Conservation (phyloP, 1,284 basidiomycete genomes). For the Cryptococcus depauperatus region DNA sequence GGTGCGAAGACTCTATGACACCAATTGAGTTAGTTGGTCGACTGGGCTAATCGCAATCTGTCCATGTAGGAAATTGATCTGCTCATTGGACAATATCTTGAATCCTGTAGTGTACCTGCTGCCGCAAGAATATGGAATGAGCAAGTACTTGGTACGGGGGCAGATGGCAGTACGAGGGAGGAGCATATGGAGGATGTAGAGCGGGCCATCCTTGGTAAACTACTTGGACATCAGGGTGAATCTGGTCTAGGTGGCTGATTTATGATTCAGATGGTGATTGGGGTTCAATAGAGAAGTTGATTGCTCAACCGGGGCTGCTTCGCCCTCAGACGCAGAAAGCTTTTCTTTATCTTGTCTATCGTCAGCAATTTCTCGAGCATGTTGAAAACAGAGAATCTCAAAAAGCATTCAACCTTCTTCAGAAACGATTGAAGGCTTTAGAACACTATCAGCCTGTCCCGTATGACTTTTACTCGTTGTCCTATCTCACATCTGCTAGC, state of each 20-base stretch:
- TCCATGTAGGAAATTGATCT: conserved; percentile 35
- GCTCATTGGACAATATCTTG: conserved; percentile 46
- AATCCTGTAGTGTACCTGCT: conserved; percentile 39
- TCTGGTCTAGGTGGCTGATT: background rate
- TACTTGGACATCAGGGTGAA: background rate
- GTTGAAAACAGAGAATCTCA: conserved; percentile 48
- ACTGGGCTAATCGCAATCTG: background rate
- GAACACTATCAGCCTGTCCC: conserved; percentile 50
- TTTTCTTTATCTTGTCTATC: conserved; percentile 44
- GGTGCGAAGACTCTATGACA: conserved; percentile 6
- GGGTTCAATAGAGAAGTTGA: conserved; percentile 44
- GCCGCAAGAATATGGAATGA: conserved; percentile 22
- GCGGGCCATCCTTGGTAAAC: conserved; percentile 41
- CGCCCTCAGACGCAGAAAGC: conserved; percentile 46
- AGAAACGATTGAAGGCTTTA: conserved; percentile 48
- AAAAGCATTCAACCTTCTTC: conserved; percentile 49
- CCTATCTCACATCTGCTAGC: conserved; percentile 47
- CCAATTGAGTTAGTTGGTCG: background rate
- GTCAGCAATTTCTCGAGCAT: conserved; percentile 46
- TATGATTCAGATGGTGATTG: conserved; percentile 46
- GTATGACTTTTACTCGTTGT: conserved; percentile 48
- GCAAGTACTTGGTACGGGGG: conserved; percentile 22
- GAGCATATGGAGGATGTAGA: conserved; percentile 44
- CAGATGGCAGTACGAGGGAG: conserved; percentile 31
- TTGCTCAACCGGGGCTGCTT: conserved; percentile 41